Evolutionary conservation across 2,329 filamentous ascomycete genomes (phyloP).

Genomic region (Fonsecaea erecta): DNA sequence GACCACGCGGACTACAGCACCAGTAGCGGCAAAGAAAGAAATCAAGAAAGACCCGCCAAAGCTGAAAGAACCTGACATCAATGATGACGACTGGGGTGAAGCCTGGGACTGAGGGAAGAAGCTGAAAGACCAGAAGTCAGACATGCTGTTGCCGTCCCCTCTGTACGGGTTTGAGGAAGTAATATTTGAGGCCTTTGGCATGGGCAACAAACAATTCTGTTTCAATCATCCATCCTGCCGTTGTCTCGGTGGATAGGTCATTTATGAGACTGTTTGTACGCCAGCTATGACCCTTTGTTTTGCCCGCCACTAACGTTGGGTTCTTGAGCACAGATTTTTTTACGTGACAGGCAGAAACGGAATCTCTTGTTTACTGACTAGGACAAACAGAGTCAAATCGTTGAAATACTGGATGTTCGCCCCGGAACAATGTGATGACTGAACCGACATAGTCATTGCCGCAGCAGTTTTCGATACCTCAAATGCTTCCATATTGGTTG

Average conservation of each 20-base stretch:
- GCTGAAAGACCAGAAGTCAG: neutral
- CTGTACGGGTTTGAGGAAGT: neutral
- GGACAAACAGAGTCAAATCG: neutral
- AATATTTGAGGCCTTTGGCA: neutral
- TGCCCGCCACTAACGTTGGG: neutral
- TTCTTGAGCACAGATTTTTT: neutral
- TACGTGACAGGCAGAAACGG: neutral
- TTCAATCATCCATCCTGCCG: neutral
- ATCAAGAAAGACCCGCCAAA: slow-evolving; percentile 56
- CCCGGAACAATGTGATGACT: neutral
- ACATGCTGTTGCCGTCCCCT: neutral
- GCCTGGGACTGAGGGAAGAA: slow-evolving; percentile 50
- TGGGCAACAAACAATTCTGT: neutral
- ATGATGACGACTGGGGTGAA: slow-evolving; percentile 55
- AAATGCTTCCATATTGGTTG: slow-evolving; percentile 12
- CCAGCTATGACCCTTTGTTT: neutral
- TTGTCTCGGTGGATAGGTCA: neutral
- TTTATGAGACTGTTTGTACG: neutral
- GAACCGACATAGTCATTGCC: neutral
- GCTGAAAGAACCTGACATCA: slow-evolving; percentile 27
- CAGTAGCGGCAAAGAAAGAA: slow-evolving; percentile 63
- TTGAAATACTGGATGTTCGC: neutral
- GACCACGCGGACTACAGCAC: slow-evolving; percentile 53
- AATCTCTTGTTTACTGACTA: neutral
- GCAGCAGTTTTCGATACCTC: neutral